A percentile compares a stretch with the other conserved stretches of the same genome.
phyloP scores from a whole-genome alignment of 345 rosid genomes.

The Psidium guajava region DNA sequence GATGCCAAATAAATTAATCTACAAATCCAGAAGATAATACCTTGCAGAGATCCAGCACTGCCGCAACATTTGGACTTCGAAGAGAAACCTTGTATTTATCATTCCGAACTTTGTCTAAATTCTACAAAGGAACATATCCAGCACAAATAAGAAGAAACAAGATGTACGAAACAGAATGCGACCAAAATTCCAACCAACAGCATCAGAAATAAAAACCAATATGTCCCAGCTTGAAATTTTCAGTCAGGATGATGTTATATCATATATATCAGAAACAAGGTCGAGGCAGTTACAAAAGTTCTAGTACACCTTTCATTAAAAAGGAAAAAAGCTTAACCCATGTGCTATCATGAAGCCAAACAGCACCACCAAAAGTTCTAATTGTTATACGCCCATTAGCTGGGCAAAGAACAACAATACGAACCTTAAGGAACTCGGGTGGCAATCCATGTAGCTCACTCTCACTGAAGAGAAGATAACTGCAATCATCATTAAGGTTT shows the following conservation, averaged over 20 bases:
- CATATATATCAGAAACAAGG: not conserved
- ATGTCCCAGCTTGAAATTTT: not conserved
- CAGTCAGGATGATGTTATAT: not conserved
- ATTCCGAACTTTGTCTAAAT: slow-evolving; percentile 52
- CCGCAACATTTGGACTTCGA: slow-evolving; percentile 58
- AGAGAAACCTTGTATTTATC: slow-evolving; percentile 58
- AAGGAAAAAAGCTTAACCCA: not conserved
- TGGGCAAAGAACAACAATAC: not conserved
- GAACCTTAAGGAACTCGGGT: slow-evolving; percentile 64
- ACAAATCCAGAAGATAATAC: slow-evolving; percentile 22
- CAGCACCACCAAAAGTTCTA: not conserved
- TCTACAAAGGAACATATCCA: slow-evolving; percentile 31
- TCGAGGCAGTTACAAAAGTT: not conserved
- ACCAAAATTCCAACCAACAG: not conserved
- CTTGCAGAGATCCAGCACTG: slow-evolving; percentile 78
- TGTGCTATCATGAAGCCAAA: not conserved
- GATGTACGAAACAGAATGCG: not conserved
- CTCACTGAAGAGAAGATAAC: slow-evolving; percentile 56
- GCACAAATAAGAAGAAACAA: not conserved
- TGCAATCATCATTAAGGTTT: slow-evolving; percentile 61
- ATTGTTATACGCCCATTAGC: not conserved
- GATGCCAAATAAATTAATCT: not conserved
- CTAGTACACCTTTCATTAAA: not conserved
- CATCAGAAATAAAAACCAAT: not conserved
- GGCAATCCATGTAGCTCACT: slow-evolving; percentile 73